Base-by-base conservation (phyloP, 306 rosid genomes). In the Castanea crenata region DNA sequence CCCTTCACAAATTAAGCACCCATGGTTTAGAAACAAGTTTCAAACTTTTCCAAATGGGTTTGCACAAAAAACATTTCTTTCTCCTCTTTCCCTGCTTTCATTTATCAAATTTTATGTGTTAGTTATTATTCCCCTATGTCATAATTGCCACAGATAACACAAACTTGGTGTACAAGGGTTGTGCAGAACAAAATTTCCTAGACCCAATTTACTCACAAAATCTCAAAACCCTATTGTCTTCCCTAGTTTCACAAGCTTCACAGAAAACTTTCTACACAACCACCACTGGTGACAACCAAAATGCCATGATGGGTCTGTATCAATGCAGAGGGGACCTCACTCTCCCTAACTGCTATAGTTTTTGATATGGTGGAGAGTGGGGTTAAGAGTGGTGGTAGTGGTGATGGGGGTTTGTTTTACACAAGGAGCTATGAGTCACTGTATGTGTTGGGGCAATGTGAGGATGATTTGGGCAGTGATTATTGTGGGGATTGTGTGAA, bases 271-370 rank as follows among this genome's bases (percentile, higher is more conserved):
- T 86, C 93, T 85, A 80, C 87, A 34, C 91, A 57, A 76, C 88
- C 9, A 84, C 90, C 69, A 71, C 86, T 23, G 97, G 97, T 20
- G 86, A 80, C 14, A 88, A 83, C 67, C 83, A 63, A 57, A 83
- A 31, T 74, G 77, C 85, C 16, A 64, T 95, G 57, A 67, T 63
- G 16, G 97, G 92, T 4, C 62, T 75, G n/a, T 95, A 85, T 84
- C 97, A 95, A 89, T 95, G 99, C 88, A 83, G 99, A 56, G 99
- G 98, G 0, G 99, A 95, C 84, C 97, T 95, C 74, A 14, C 88
- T 5, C 62, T 63, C 74, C 72, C 85, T 14, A 83, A 92, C 19
- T 95, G 99, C 87, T 70, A 73, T 85, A 52, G 99, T 94, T 21
- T 92, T 95, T 78, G 89, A 57, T 12, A 85, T 88, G 90, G 79